phyloP scores from a whole-genome alignment of 2,329 filamentous ascomycete genomes.

The Stagonosporopsis cucurbitacearum region DNA sequence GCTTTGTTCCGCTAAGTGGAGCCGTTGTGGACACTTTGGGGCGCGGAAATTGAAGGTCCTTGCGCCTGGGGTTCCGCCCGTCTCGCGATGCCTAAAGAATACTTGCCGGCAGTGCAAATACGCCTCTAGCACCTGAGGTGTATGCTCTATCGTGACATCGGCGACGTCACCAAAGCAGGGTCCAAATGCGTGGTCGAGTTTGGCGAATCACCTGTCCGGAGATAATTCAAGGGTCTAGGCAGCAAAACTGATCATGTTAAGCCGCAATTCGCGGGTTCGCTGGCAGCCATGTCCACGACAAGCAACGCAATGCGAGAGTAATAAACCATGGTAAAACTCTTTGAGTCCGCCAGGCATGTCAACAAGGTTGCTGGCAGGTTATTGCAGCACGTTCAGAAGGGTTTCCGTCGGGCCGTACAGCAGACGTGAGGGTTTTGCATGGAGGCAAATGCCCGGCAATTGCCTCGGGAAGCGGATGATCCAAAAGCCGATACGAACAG shows the following conservation, averaged over 20 bases:
- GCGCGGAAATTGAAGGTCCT: conserved; percentile 20
- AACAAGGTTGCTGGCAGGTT: background rate
- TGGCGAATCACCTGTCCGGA: conserved; percentile 16
- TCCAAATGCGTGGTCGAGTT: background rate
- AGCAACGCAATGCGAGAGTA: background rate
- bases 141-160: conserved; percentile 5
- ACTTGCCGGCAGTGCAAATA: background rate
- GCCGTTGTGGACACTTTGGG: conserved; percentile 22
- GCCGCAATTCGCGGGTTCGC: conserved; percentile 12
- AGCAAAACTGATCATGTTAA: conserved; percentile 13
- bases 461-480: conserved; percentile 21
- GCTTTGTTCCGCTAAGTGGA: conserved; percentile 26
- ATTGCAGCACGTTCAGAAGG: background rate
- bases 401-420: conserved; percentile 9
- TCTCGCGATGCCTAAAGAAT: background rate
- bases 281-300: conserved; percentile 3
- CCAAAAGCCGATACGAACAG: conserved; percentile 21
- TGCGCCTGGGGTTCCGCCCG: conserved; percentile 12
- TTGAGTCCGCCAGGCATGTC: background rate
- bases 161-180: conserved; percentile 14
- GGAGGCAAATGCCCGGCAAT: conserved; percentile 9
- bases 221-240: conserved; percentile 16
- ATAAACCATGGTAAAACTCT: background rate
- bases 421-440: conserved; percentile 9
- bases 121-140: background rate